phyloP scores from a whole-genome alignment of 768 basidiomycete genomes.

The Boletus insuetus region DNA sequence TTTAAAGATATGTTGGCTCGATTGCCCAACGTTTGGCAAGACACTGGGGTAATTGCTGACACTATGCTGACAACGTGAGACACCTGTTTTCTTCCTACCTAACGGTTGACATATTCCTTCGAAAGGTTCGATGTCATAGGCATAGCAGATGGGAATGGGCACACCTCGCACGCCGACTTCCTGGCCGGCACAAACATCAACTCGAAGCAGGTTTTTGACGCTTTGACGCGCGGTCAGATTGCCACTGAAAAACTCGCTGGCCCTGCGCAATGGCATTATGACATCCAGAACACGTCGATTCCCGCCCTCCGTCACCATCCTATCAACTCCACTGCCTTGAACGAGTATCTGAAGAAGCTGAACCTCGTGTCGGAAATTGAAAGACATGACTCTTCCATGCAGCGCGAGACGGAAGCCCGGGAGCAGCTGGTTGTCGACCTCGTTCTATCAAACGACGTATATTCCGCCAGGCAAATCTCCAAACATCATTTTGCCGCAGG shows the following conservation, averaged over 20 bases:
- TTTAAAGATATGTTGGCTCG: slow-evolving; percentile 50
- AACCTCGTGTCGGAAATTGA: slow-evolving; percentile 40
- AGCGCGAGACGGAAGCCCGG: slow-evolving; percentile 51
- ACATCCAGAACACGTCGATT: slow-evolving; percentile 45
- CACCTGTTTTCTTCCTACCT: not conserved
- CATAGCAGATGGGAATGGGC: slow-evolving; percentile 46
- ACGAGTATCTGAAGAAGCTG: slow-evolving; percentile 42
- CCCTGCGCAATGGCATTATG: slow-evolving; percentile 52
- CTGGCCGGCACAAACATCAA: slow-evolving; percentile 53
- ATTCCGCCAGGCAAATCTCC: slow-evolving; percentile 44
- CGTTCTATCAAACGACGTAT: slow-evolving; percentile 54
- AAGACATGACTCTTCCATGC: slow-evolving; percentile 39
- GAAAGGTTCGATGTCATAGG: slow-evolving; percentile 61
- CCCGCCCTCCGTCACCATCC: slow-evolving; percentile 40
- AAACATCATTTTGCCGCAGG: slow-evolving; percentile 8
- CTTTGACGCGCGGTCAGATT: slow-evolving; percentile 48
- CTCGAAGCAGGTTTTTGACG: slow-evolving; percentile 50
- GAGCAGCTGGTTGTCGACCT: slow-evolving; percentile 66
- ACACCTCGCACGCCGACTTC: slow-evolving; percentile 52
- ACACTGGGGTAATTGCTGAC: slow-evolving; percentile 45
- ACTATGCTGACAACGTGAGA: slow-evolving; percentile 62
- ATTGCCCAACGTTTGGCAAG: slow-evolving; percentile 57
- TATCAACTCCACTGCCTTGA: slow-evolving; percentile 32
- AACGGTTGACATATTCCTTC: not conserved
- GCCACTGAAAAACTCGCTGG: slow-evolving; percentile 36